Evolutionary conservation across 164 flowering plant species (phyloP), one percentile per base, ranked within the genome.

Genomic region (Litsea cubeba): DNA sequence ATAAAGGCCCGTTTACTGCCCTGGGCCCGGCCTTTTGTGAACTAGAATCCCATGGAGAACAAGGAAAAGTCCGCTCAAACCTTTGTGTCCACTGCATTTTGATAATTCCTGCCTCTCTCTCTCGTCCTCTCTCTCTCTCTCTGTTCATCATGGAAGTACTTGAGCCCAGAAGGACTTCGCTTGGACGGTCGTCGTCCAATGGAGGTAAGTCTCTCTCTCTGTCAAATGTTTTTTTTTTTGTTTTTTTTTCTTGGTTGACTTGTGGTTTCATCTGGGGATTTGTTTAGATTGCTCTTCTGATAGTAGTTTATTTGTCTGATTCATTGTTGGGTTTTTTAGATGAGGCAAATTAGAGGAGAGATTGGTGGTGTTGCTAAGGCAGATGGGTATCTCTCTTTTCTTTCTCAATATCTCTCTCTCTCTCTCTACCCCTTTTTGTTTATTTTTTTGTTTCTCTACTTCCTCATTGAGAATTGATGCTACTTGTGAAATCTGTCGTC

Each of bases 121-220:
- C n/a, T n/a, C n/a, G n/a, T n/a, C n/a, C n/a, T n/a, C n/a, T 64
- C 50, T 68, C 24, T 32, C 49, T 46, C 51, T 64, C 50, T 68
- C 24, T 50, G 46, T 49, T 3, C 25, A 5, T 85, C 14, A 83
- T 90, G 95, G 97, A n/a, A 95, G 85, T 95, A 68, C 69, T 90
- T 95, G 17, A 95, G 87, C 80, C 97, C 97, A 17, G 99, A 95
- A 86, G 99, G 99, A 7, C 85, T 95, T 54, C 93, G 99, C 25
- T 79, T 93, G 65, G 99, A 95, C 73, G 98, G 98, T 14, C 99
- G 99, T 65, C 97, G 97, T 65, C 95, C 97, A 54, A 79, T 85
- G 87, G 99, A 95, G 79, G 98, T 93, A 85, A 50, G 1, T 62
- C 71, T 40, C 65, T 65, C 71, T 64, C 26, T 28, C 18, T 30